Conservation (phyloP, 805 yeast species). For the Hanseniaspora thailandica region DNA sequence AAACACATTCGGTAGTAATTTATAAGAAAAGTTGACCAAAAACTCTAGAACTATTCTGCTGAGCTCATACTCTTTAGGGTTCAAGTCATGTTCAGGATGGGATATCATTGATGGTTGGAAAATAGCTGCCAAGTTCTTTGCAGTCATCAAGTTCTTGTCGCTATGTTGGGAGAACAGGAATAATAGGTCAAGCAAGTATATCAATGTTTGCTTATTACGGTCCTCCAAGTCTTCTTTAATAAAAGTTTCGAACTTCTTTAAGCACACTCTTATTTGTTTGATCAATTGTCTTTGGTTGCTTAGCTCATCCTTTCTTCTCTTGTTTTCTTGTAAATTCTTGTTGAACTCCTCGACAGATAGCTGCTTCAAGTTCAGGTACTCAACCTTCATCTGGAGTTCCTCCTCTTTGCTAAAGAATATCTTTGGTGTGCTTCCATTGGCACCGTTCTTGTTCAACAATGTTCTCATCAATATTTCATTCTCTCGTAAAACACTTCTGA, state of each 20-base stretch:
- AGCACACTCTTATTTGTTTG: conserved; percentile 54
- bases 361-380: conserved; percentile 18
- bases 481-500: conserved; percentile 60
- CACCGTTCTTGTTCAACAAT: conserved; percentile 54
- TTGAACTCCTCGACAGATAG: conserved; percentile 18
- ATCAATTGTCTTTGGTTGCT: conserved; percentile 47
- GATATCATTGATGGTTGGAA: conserved; percentile 94
- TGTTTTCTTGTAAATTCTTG: conserved; percentile 27
- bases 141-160: conserved; percentile 75
- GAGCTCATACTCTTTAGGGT: conserved; percentile 80
- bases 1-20: conserved; percentile 49
- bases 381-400: conserved; percentile 10
- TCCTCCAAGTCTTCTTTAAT: conserved; percentile 57
- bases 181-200: conserved; percentile 75
- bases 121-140: conserved; percentile 84
- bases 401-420: conserved; percentile 13
- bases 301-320: conserved; percentile 30
- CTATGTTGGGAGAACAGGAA: conserved; percentile 75
- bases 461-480: conserved; percentile 34
- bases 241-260: conserved; percentile 57
- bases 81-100: conserved; percentile 85
- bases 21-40: conserved; percentile 73
- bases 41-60: conserved; percentile 82
- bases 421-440: conserved; percentile 18
- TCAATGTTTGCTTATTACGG: conserved; percentile 65